These are phyloP conservation scores for Scalesia atractyloides DNA, from an alignment of 129 eudicot genomes.

Conservation along the genomic window DNA sequence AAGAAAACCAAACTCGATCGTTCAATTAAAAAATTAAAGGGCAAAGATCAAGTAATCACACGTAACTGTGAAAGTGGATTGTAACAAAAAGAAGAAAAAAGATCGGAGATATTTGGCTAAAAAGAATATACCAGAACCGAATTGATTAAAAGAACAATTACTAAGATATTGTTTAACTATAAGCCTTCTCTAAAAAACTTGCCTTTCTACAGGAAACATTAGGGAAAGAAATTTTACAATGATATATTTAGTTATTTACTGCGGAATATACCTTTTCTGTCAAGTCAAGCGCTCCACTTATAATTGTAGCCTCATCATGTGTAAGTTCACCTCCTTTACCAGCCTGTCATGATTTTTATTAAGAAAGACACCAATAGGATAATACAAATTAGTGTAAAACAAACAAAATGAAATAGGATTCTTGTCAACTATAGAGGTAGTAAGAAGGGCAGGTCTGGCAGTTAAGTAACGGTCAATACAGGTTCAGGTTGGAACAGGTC, in stretches of 20 bases:
- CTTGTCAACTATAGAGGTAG: too few relatives aligned
- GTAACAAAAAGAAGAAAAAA: conserved; percentile 11
- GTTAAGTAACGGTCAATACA: not conserved
- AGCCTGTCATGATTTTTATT: conserved; percentile 50
- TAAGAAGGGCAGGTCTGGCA: too few relatives aligned
- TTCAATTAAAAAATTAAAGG: not conserved
- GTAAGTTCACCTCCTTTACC: conserved; percentile 99
- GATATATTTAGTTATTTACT: conserved; percentile 15
- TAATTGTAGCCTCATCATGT: conserved; percentile 89
- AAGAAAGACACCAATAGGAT: conserved; percentile 11
- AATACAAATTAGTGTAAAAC: not conserved
- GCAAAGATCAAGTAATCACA: not conserved
- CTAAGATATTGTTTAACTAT: not conserved
- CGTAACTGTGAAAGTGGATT: not conserved
- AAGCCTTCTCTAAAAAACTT: not conserved
- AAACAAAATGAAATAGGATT: not conserved
- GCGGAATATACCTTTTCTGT: conserved; percentile 71
- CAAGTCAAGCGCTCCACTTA: conserved; percentile 96
- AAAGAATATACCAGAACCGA: conserved; percentile 2
- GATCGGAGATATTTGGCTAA: not conserved
- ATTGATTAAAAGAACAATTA: not conserved
- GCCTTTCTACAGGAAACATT: not conserved
- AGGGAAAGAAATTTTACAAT: not conserved
- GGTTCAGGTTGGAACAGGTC: not conserved
- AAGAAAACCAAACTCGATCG: not conserved